Evolutionary conservation across 805 yeast species (phyloP).

Genomic region (Zygoascus ofunaensis): DNA sequence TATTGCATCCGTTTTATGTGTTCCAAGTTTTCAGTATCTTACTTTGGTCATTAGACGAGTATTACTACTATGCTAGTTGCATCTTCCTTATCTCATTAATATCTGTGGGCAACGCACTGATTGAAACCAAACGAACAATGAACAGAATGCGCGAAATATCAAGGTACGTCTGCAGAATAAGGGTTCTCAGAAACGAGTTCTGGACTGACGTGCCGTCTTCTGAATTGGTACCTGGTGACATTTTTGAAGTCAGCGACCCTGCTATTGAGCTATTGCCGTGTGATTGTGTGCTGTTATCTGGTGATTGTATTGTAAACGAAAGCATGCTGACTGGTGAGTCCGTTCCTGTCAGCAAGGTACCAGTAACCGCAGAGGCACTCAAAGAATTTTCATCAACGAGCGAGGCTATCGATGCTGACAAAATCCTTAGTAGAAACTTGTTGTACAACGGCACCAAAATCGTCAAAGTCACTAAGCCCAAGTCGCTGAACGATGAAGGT

Average conservation of each 20-base stretch:
- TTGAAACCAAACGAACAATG: constrained; percentile 78
- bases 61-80: constrained; percentile 89
- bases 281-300: constrained; percentile 77
- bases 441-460: constrained; percentile 85
- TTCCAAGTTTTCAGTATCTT: constrained; percentile 89
- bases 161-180: constrained; percentile 62
- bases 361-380: constrained; percentile 57
- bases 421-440: constrained; percentile 60
- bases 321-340: constrained; percentile 98
- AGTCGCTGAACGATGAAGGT: constrained; percentile 32
- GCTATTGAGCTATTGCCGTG: constrained; percentile 68
- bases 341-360: constrained; percentile 82
- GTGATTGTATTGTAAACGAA: constrained; percentile 95
- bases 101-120: constrained; percentile 67
- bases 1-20: constrained; percentile 88
- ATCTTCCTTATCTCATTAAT: constrained; percentile 77
- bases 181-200: constrained; percentile 87
- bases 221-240: constrained; percentile 92
- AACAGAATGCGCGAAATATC: constrained; percentile 66
- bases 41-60: constrained; percentile 86
- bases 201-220: constrained; percentile 75
- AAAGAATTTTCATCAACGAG: constrained; percentile 43
- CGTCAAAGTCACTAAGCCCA: constrained; percentile 68
- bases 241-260: constrained; percentile 87
- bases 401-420: constrained; percentile 27